phyloP scores from a whole-genome alignment of 352 stramenopile genomes.

The Phytophthora idaei region DNA sequence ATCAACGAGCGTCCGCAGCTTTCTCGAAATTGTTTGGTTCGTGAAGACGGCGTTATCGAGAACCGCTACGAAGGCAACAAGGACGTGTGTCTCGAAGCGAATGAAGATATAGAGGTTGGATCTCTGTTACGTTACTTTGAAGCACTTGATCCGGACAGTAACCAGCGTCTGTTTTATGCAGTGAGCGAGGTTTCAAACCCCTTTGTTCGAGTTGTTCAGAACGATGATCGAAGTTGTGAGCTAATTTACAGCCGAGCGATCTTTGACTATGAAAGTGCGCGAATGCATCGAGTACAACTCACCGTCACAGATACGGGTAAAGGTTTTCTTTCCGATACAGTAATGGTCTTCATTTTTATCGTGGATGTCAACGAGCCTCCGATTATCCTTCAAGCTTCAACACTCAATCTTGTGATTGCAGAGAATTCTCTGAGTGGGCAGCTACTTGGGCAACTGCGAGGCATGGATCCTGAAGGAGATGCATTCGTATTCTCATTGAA shows the following conservation, averaged over 20 bases:
- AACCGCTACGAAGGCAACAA: constrained; percentile 53
- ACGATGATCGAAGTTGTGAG: constrained; percentile 42
- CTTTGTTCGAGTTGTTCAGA: constrained; percentile 44
- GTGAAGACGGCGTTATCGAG: constrained; percentile 30
- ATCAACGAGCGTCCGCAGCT: constrained; percentile 53
- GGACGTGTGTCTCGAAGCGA: constrained; percentile 49
- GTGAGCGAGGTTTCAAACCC: constrained; percentile 12
- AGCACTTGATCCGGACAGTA: constrained; percentile 44
- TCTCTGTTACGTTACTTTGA: constrained; percentile 34
- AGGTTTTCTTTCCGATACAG: constrained; percentile 47
- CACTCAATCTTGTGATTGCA: constrained; percentile 29
- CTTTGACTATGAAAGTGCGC: constrained; percentile 53
- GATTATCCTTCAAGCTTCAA: constrained; percentile 33
- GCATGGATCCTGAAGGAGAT: constrained; percentile 55
- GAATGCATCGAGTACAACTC: constrained; percentile 46
- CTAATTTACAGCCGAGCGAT: constrained; percentile 35
- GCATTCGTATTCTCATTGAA: constrained; percentile 43
- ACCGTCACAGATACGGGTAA: constrained; percentile 53
- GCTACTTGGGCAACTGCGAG: constrained; percentile 43
- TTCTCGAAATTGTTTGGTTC: constrained; percentile 56
- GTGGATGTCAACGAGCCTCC: constrained; percentile 55
- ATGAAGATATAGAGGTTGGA: constrained; percentile 38
- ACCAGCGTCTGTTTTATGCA: constrained; percentile 53
- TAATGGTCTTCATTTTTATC: constrained; percentile 53
- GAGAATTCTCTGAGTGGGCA: constrained; percentile 41